phyloP scores from a whole-genome alignment of 1,139 yeast species.

The Magnusiomyces magnusii region DNA sequence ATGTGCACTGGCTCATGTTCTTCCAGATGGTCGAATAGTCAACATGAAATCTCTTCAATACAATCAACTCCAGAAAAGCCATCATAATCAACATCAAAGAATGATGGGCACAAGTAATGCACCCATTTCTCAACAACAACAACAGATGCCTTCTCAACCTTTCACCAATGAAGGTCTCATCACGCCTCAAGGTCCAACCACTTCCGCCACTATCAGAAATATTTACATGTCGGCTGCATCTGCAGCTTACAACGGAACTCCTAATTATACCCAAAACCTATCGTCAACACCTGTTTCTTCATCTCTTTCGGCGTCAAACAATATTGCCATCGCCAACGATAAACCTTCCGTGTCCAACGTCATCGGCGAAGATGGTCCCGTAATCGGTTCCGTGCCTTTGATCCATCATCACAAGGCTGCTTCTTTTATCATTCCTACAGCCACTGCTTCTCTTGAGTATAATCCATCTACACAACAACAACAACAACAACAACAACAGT shows the following conservation, averaged over 20 bases:
- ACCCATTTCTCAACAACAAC: conserved; percentile 5
- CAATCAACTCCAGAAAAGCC: conserved; percentile 13
- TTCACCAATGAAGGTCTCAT: conserved; percentile 6
- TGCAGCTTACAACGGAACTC: conserved; percentile 1
- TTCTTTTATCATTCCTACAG: background rate
- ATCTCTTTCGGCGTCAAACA: background rate
- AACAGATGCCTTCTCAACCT: conserved; percentile 9
- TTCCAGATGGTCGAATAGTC: conserved; percentile 82
- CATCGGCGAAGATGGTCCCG: conserved; percentile 4
- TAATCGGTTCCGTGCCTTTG: background rate
- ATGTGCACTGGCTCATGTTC: conserved; percentile 86
- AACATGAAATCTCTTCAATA: conserved; percentile 40
- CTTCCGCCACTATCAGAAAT: conserved; percentile 8
- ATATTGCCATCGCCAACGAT: background rate
- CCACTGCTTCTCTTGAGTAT: background rate
- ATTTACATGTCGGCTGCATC: conserved; percentile 8
- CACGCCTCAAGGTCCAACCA: background rate
- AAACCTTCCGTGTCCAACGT: background rate
- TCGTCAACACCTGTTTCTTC: background rate
- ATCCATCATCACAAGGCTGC: conserved; percentile 4
- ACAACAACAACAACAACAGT: background rate
- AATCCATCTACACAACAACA: background rate
- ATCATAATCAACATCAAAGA: conserved; percentile 13
- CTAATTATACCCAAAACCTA: background rate
- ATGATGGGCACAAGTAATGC: background rate